Percentiles rank a stretch among this genome's conserved stretches.
These are phyloP conservation scores for Singerocomus inundabilis DNA, from an alignment of 1,284 basidiomycete genomes.

Conservation along the genomic window DNA sequence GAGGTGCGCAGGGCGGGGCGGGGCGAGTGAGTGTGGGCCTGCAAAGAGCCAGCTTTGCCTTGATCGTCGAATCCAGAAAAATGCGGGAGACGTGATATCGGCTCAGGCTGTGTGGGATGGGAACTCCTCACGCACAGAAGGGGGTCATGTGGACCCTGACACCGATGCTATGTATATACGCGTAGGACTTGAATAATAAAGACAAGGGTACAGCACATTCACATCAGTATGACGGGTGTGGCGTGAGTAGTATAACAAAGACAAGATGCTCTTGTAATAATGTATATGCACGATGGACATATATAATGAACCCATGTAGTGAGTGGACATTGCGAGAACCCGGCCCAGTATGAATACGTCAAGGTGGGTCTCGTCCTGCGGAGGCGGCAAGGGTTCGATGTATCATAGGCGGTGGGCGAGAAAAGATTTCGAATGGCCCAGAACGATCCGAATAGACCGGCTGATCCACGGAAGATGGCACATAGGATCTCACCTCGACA, in stretches of 20 bases:
- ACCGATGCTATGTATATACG: constrained; percentile 18
- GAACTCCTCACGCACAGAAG: constrained; percentile 5
- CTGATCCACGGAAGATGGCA: constrained; percentile 24
- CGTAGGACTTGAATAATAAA: constrained; percentile 9
- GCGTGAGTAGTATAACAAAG: constrained; percentile 21
- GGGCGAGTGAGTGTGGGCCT: constrained; percentile 5
- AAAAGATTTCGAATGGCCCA: constrained; percentile 34
- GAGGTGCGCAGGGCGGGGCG: constrained; percentile 33
- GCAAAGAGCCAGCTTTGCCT: constrained; percentile 34
- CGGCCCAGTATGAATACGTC: constrained; percentile 5
- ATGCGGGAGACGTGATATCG: constrained; percentile 14
- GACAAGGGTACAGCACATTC: constrained; percentile 21
- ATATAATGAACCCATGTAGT: neutral
- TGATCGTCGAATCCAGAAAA: constrained; percentile 4
- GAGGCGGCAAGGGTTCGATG: constrained; percentile 1
- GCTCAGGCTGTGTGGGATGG: constrained; percentile 21
- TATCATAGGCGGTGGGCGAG: constrained; percentile 33
- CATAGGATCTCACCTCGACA: constrained; percentile 47
- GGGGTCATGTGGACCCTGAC: neutral
- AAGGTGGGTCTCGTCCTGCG: constrained; percentile 14
- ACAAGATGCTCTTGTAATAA: constrained; percentile 19
- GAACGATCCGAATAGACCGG: constrained; percentile 13
- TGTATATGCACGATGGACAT: constrained; percentile 16
- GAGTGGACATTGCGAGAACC: neutral
- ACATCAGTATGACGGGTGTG: constrained; percentile 22